A percentile compares a stretch with the other conserved stretches of the same genome.
Evolutionary conservation across 1,284 basidiomycete species (phyloP).

Genomic region (Cryptococcus sp.): DNA sequence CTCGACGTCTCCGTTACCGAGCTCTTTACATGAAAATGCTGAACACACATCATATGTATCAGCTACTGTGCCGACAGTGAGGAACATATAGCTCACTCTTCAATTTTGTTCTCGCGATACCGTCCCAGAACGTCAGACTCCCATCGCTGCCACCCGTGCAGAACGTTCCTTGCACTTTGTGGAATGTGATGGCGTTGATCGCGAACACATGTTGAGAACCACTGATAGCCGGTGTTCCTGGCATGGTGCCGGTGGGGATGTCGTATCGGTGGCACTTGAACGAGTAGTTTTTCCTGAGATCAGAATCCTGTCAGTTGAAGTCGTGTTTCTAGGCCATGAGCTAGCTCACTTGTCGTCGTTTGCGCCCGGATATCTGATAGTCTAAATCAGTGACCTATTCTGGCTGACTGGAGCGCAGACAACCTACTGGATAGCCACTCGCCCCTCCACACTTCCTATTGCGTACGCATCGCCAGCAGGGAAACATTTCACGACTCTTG

Average conservation of each 20-base stretch:
- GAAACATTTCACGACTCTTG: conserved; percentile 84
- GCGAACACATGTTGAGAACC: conserved; percentile 71
- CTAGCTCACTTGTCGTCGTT: conserved; percentile 33
- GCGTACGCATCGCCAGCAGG: conserved; percentile 80
- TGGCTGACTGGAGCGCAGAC: neutral
- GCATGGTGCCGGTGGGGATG: conserved; percentile 36
- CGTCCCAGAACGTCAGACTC: conserved; percentile 42
- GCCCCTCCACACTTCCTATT: conserved; percentile 90
- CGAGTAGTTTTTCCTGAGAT: conserved; percentile 72
- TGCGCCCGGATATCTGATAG: conserved; percentile 54
- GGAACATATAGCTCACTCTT: conserved; percentile 64
- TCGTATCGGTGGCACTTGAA: conserved; percentile 95
- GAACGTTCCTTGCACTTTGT: conserved; percentile 90
- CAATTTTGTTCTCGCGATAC: conserved; percentile 75
- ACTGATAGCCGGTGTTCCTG: conserved; percentile 31
- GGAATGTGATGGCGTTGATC: conserved; percentile 90
- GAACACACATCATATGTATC: conserved; percentile 1
- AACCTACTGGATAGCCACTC: conserved; percentile 91
- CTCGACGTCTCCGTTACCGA: conserved; percentile 68
- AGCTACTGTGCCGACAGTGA: neutral
- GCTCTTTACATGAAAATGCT: conserved; percentile 56
- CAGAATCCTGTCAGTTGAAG: neutral
- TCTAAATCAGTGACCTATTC: conserved; percentile 4
- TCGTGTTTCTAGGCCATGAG: neutral
- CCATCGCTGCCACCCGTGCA: conserved; percentile 76